phyloP scores from a whole-genome alignment of 805 yeast species.

The Sugiyamaella marilandica region DNA sequence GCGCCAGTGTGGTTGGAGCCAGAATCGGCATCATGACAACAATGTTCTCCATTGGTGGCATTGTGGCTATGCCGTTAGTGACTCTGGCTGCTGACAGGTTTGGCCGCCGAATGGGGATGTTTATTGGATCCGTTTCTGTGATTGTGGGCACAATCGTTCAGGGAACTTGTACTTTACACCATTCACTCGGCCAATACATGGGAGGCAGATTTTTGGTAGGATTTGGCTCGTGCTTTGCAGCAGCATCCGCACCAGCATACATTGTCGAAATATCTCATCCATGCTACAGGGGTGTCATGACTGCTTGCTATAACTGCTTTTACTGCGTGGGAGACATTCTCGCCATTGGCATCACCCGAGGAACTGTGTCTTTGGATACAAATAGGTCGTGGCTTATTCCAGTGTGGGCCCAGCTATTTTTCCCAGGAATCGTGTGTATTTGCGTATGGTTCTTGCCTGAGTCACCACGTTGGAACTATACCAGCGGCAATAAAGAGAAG shows the following conservation, averaged over 20 bases:
- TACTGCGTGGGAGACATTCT: conserved; percentile 15
- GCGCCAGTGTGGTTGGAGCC: conserved; percentile 11
- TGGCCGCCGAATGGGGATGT: conserved; percentile 15
- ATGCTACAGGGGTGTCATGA: conserved; percentile 17
- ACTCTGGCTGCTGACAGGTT: conserved; percentile 9
- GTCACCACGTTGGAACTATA: conserved; percentile 23
- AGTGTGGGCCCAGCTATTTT: conserved; percentile 15
- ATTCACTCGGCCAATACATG: conserved; percentile 6
- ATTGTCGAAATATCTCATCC: conserved; percentile 18
- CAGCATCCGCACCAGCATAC: conserved; percentile 16
- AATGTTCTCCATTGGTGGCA: conserved; percentile 13
- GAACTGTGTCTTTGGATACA: conserved; percentile 3
- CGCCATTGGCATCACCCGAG: conserved; percentile 14
- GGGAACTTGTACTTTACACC: conserved; percentile 7
- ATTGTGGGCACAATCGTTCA: conserved; percentile 11
- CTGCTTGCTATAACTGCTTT: conserved; percentile 17
- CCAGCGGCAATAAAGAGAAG: conserved; percentile 13
- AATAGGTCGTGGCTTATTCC: conserved; percentile 16
- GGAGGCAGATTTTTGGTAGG: conserved; percentile 17
- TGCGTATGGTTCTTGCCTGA: conserved; percentile 19
- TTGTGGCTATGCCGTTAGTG: conserved; percentile 12
- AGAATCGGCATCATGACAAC: conserved; percentile 11
- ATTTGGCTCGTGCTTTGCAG: conserved; percentile 12
- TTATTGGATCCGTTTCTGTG: conserved; percentile 9
- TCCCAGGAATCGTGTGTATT: conserved; percentile 10